Base-by-base conservation (phyloP, 2,329 filamentous ascomycete species). In the Cercospora sp. region DNA sequence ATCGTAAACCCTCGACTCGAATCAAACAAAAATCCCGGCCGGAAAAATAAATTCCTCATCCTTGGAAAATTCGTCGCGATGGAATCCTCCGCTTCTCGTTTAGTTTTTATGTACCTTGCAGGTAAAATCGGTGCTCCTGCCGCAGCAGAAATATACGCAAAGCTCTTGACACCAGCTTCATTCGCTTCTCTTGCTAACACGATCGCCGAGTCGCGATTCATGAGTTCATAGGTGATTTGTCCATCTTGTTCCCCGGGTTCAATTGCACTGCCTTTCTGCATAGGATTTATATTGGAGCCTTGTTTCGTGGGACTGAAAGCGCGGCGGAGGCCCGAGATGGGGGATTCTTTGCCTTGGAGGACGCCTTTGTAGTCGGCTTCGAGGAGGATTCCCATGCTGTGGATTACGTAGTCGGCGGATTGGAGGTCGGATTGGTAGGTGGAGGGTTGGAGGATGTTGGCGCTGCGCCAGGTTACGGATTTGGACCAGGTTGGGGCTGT, bases 291-390 rank as follows among this genome's bases (percentile, higher is more conserved):
- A 75, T 82, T 85, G 64, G 87, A 87, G 66, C 88, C 76, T 81
- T 79, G 74, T 72, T 90, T 90, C 2, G 86, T 85, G 0, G 87
- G 79, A 62, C 89, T 88, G 79, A 98, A 96, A 28, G 93, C 92
- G 74, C 90, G 89, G 70, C 87, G 87, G 13, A 99, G 83, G 1
- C 93, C 94, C 6, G 88, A 81, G 63, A 96, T 81, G n/a, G 93
- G 89, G 0, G 91, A 93, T 75, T 97, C 94, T 68, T 87, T 89
- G 61, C 95, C 95, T 20, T 89, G 90, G 28, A 99, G 79, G 16
- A 97, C 90, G 73, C 91, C 91, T 81, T 99, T 99, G 87, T 99
- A 99, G 83, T 99, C 95, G 60, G 94, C 93, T 83, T 99, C 95
- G 9, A 99, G 87, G 18, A 99, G 86, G 75, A 99, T 97, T 9